phyloP scores from a whole-genome alignment of 2,329 filamentous ascomycete species.

The Monosporascus sp. region DNA sequence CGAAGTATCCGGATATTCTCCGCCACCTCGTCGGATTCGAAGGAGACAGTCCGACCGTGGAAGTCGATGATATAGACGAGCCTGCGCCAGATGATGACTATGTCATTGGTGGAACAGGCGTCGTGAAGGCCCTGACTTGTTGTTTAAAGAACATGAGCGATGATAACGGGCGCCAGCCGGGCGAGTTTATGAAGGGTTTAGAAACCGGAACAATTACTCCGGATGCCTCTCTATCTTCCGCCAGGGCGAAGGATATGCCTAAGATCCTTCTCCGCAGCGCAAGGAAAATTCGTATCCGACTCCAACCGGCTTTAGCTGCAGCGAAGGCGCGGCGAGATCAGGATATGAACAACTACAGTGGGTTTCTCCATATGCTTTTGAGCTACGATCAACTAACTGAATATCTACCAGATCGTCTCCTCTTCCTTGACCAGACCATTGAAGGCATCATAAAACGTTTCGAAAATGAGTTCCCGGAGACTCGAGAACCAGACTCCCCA shows the following conservation, averaged over 20 bases:
- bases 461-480: conserved; percentile 93
- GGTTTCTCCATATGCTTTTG: conserved; percentile 30
- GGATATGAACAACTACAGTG: conserved; percentile 68
- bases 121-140: conserved; percentile 88
- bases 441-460: conserved; percentile 91
- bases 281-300: conserved; percentile 75
- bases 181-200: conserved; percentile 47
- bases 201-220: conserved; percentile 44
- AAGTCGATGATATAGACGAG: conserved; percentile 54
- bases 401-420: conserved; percentile 56
- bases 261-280: conserved; percentile 84
- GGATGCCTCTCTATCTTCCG: conserved; percentile 34
- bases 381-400: conserved; percentile 17
- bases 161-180: conserved; percentile 50
- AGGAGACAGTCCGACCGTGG: conserved; percentile 38
- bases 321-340: conserved; percentile 64
- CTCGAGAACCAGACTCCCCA: conserved; percentile 42
- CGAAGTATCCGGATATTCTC: conserved; percentile 71
- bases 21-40: conserved; percentile 79
- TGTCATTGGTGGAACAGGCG: conserved; percentile 89
- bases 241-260: conserved; percentile 85
- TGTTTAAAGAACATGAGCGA: conserved; percentile 77
- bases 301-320: conserved; percentile 78
- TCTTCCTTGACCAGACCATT: conserved; percentile 84
- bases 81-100: conserved; percentile 86